Conservation (phyloP, 768 basidiomycete species). For the Serendipita indica region DNA sequence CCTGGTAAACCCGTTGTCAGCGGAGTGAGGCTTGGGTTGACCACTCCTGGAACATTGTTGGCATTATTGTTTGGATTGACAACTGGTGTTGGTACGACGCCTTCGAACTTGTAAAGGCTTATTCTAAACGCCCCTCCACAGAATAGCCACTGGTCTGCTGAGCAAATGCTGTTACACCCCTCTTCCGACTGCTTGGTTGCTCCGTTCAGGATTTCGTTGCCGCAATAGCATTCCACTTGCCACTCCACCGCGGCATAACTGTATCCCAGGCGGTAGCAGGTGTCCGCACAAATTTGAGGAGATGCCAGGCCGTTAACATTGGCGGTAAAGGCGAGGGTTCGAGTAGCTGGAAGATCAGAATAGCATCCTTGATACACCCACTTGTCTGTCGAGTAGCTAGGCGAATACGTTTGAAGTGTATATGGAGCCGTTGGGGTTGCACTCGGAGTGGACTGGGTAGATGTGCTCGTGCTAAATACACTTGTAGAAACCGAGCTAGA, state of each 20-base stretch:
- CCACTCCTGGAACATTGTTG: slow-evolving; percentile 16
- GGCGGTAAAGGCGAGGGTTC: background rate
- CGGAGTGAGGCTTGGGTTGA: slow-evolving; percentile 24
- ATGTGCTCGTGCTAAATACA: background rate
- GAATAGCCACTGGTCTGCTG: slow-evolving; percentile 19
- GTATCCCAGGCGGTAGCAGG: background rate
- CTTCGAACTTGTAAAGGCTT: slow-evolving; percentile 56
- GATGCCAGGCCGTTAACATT: background rate
- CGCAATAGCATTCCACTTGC: slow-evolving; percentile 27
- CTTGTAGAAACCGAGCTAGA: background rate
- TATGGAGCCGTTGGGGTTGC: background rate
- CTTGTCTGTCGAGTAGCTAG: too few species aligned
- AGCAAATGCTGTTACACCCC: slow-evolving; percentile 53
- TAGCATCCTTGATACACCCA: background rate
- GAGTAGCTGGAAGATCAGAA: background rate
- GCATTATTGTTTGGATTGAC: slow-evolving; percentile 24
- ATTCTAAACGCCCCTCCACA: slow-evolving; percentile 59
- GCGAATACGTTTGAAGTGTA: background rate
- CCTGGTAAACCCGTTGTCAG: slow-evolving; percentile 38
- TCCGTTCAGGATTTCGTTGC: slow-evolving; percentile 29
- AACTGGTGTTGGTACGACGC: slow-evolving; percentile 28
- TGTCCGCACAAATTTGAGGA: background rate
- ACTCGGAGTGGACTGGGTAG: background rate
- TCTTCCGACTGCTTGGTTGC: slow-evolving; percentile 32
- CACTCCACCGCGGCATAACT: background rate